These are phyloP conservation scores for Didymella keratinophila DNA, from an alignment of 2,329 filamentous ascomycete genomes.

Conservation along the genomic window DNA sequence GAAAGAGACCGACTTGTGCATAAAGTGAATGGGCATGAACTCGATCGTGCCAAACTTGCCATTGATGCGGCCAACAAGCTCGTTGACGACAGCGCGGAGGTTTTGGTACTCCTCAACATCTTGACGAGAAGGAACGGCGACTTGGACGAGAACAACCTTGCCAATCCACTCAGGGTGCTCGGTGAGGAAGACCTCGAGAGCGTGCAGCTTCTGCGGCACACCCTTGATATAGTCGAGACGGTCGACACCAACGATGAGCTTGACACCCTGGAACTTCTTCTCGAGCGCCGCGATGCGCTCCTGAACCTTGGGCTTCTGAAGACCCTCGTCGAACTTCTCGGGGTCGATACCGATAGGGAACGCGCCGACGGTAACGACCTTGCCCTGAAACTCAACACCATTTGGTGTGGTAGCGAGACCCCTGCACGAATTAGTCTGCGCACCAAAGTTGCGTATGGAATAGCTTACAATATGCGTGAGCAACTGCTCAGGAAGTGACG, in stretches of 20 bases:
- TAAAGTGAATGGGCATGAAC: slow-evolving; percentile 98
- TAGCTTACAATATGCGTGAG: slow-evolving; percentile 81
- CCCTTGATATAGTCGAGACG: slow-evolving; percentile 99
- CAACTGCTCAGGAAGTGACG: slow-evolving; percentile 96
- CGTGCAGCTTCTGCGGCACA: slow-evolving; percentile 95
- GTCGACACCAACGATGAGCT: slow-evolving; percentile 96
- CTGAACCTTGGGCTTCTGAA: slow-evolving; percentile 85
- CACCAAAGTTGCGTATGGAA: no score
- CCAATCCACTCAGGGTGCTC: slow-evolving; percentile 98
- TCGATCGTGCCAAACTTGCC: slow-evolving; percentile 96
- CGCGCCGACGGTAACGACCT: slow-evolving; percentile 88
- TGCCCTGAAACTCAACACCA: slow-evolving; percentile 88
- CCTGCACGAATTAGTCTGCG: slow-evolving; percentile 42
- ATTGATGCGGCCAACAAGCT: slow-evolving; percentile 95
- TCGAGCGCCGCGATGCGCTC: slow-evolving; percentile 84
- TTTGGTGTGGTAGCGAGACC: slow-evolving; percentile 85
- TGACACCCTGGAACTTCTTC: slow-evolving; percentile 93
- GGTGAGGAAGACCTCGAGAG: slow-evolving; percentile 93
- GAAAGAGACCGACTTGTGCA: slow-evolving; percentile 94
- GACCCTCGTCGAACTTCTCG: slow-evolving; percentile 90
- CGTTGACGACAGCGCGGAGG: slow-evolving; percentile 91
- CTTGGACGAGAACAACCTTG: slow-evolving; percentile 94
- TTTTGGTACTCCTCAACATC: slow-evolving; percentile 99
- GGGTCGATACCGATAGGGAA: slow-evolving; percentile 99
- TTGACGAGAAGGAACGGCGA: slow-evolving; percentile 91